These are phyloP conservation scores for Populus pruinosa DNA, from an alignment of 345 rosid genomes.

Conservation along the genomic window DNA sequence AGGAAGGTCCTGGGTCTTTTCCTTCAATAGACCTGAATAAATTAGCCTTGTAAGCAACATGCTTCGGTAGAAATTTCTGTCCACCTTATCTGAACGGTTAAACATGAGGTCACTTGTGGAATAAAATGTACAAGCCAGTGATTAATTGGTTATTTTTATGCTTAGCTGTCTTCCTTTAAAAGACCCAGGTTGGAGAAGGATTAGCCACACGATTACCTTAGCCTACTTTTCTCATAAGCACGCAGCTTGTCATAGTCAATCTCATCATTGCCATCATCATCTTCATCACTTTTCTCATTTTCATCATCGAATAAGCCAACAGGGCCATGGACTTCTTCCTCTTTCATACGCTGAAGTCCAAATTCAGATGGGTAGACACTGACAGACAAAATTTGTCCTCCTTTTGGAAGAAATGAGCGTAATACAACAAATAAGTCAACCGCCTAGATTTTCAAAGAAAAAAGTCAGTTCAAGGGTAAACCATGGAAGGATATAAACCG, in stretches of 20 bases:
- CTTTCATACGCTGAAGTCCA: constrained; percentile 84
- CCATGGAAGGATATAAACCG: not conserved
- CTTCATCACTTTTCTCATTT: constrained; percentile 30
- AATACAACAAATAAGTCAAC: constrained; percentile 74
- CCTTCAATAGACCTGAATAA: too few relatives aligned
- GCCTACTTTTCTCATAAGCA: constrained; percentile 71
- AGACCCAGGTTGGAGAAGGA: too few relatives aligned
- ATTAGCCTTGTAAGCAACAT: too few relatives aligned
- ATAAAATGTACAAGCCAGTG: too few relatives aligned
- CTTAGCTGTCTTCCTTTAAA: too few relatives aligned
- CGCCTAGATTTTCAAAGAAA: constrained; percentile 45
- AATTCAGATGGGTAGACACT: constrained; percentile 88
- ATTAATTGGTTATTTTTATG: too few relatives aligned
- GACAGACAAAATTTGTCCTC: constrained; percentile 67
- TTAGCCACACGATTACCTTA: constrained; percentile 46
- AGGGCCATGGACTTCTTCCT: constrained; percentile 93
- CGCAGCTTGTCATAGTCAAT: constrained; percentile 61
- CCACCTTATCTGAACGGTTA: too few relatives aligned
- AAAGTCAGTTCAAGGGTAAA: not conserved
- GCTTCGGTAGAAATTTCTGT: too few relatives aligned
- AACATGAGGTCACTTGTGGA: too few relatives aligned
- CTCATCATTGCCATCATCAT: constrained; percentile 33
- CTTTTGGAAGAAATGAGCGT: constrained; percentile 78
- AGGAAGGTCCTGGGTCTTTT: too few relatives aligned
- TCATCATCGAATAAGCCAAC: constrained; percentile 63